A percentile compares a stretch with the other conserved stretches of the same genome.
Evolutionary conservation across 306 rosid species (phyloP).

Genomic region (Carpinus viminea): DNA sequence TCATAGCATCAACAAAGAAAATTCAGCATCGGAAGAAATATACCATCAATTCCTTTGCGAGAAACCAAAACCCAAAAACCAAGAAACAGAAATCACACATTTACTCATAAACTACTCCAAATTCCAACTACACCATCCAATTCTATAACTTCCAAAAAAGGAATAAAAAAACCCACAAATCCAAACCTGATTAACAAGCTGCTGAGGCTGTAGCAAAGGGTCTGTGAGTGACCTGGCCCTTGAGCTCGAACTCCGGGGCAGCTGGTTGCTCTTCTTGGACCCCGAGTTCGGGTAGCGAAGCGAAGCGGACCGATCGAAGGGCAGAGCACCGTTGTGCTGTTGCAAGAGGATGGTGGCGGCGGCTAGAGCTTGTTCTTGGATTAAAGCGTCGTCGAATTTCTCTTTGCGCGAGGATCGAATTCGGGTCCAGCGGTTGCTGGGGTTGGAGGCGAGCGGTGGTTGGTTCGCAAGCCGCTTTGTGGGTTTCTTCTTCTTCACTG

Average conservation of each 20-base stretch:
- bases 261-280: constrained; percentile 49
- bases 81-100: neutral
- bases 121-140: neutral
- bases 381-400: constrained; percentile 51
- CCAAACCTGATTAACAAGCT: constrained; percentile 73
- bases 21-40: neutral
- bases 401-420: constrained; percentile 56
- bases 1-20: neutral
- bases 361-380: constrained; percentile 80
- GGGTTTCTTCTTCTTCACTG: constrained; percentile 36
- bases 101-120: neutral
- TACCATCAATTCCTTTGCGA: neutral
- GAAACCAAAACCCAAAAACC: constrained; percentile 7
- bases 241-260: constrained; percentile 87
- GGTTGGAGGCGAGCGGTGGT: constrained; percentile 32
- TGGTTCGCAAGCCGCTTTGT: constrained; percentile 59
- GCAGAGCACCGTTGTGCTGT: constrained; percentile 44
- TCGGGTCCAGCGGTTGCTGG: constrained; percentile 57
- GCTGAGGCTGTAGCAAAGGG: constrained; percentile 91
- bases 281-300: constrained; percentile 65
- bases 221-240: constrained; percentile 88
- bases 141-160: neutral
- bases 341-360: constrained; percentile 82
- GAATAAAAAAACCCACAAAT: neutral
- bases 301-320: constrained; percentile 83